Percentiles rank a stretch among this genome's conserved stretches.
Evolutionary conservation across 768 basidiomycete species (phyloP).

Genomic region (Boletales sp.): DNA sequence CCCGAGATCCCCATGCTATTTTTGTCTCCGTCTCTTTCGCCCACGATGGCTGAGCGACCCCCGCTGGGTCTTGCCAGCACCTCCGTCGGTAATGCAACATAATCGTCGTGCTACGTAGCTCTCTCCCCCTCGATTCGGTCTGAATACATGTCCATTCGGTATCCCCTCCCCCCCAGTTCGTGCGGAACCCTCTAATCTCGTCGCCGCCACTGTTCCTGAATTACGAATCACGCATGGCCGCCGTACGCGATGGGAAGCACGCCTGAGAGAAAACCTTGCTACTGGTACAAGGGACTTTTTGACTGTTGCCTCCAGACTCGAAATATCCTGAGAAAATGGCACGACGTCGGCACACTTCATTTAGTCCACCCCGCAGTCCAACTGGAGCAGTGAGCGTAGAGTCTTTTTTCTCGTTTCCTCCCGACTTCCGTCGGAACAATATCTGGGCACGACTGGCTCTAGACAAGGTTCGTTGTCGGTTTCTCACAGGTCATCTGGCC

Average conservation of each 20-base stretch:
- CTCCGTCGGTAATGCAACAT: background rate
- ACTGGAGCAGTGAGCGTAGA: background rate
- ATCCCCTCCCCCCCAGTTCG: no score
- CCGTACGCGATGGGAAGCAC: constrained; percentile 6
- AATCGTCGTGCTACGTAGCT: background rate
- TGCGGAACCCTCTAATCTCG: background rate
- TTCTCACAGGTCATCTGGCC: background rate
- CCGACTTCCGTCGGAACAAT: constrained; percentile 16
- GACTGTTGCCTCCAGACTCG: background rate
- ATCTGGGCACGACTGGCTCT: background rate
- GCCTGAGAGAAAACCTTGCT: constrained; percentile 7
- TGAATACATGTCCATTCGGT: background rate
- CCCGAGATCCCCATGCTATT: constrained; percentile 16
- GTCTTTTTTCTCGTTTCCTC: background rate
- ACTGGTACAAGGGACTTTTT: background rate
- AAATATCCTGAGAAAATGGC: constrained; percentile 12
- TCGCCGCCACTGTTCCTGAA: background rate
- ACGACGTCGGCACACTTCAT: background rate
- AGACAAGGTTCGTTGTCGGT: background rate
- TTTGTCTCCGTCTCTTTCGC: constrained; percentile 6
- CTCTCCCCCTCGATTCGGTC: background rate
- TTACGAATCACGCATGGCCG: constrained; percentile 1
- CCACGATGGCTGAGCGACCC: constrained; percentile 1
- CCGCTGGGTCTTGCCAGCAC: background rate
- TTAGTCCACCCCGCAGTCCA: background rate